Evolutionary conservation across 305 asterid species (phyloP), one percentile per base, ranked within the genome.

Genomic region (Fraxinus xanthoxyloides): DNA sequence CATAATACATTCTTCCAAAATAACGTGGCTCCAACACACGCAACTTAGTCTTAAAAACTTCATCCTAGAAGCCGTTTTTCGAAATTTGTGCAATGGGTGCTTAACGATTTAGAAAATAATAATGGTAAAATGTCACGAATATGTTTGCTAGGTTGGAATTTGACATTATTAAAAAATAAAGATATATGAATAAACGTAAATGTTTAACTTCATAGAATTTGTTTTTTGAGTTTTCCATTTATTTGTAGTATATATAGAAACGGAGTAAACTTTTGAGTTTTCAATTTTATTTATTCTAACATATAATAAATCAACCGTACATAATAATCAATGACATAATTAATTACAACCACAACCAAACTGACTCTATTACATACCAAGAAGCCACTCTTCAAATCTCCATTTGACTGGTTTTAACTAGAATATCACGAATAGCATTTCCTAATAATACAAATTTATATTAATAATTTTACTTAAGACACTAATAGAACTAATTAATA

Each of bases 401-500:
- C 35, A 23, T 23, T 23, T 26, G 34, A 26, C 17, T 63, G 34
- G 32, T 63, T 26, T 10, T 24, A 24, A 63, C 3, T 24, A 65
- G 2, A 24, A 65, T 65, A 65, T 26, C 35, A 17, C 7, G 35
- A 65, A 0, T 10, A 3, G 34, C 73, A 65, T 61, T 61, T 19
- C 28, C 70, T 65, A 79, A 38, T 36, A 65, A 36, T 56, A 56
- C 4, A 61, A 61, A 61, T 36, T 36, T 19, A 61, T 23, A 19
- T 61, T 7, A 19, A 21, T 8, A 19, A 61, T 61, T 61, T 19
- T 7, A 61, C 70, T 61, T 21, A 1, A 48, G 59, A 48, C 54
- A 0, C 19, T 15, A 79, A 28, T n/a, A n/a, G 17, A 69, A 69
- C 82, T 9, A 81, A 32, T 72, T 77, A 81, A 74, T 75, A 75